Evolutionary conservation across 306 rosid species (phyloP).

Genomic region (Vachellia pachyceras): DNA sequence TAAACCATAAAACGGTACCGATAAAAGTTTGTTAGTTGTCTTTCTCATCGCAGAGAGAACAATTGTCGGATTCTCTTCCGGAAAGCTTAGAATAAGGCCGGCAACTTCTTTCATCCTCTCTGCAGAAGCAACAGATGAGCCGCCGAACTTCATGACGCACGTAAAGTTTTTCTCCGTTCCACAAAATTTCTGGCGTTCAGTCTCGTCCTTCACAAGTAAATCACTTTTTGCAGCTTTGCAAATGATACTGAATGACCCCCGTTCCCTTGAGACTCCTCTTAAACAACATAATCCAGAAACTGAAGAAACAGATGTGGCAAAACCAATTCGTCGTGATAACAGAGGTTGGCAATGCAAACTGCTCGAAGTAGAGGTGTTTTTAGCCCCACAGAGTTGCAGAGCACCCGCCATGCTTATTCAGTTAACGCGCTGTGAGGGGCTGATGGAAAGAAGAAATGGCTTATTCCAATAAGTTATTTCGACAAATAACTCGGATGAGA

Average conservation of each 20-base stretch:
- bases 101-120: slow-evolving; percentile 89
- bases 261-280: slow-evolving; percentile 32
- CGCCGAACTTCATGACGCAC: slow-evolving; percentile 93
- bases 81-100: slow-evolving; percentile 74
- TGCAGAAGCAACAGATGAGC: slow-evolving; percentile 83
- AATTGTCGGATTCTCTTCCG: slow-evolving; percentile 80
- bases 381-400: slow-evolving; percentile 55
- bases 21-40: slow-evolving; percentile 82
- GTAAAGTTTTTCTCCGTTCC: slow-evolving; percentile 58
- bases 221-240: slow-evolving; percentile 52
- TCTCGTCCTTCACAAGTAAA: slow-evolving; percentile 48
- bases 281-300: slow-evolving; percentile 20
- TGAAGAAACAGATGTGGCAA: slow-evolving; percentile 40
- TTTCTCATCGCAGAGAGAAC: slow-evolving; percentile 97
- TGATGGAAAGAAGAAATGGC: too few relatives aligned
- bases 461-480: slow-evolving; percentile 42
- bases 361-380: slow-evolving; percentile 35
- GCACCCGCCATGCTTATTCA: slow-evolving; percentile 54
- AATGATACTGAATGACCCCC: slow-evolving; percentile 41
- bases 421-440: background rate
- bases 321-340: slow-evolving; percentile 38
- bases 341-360: slow-evolving; percentile 31
- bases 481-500: slow-evolving; percentile 45
- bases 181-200: slow-evolving; percentile 31
- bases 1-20: slow-evolving; percentile 49